A percentile compares a stretch with the other conserved stretches of the same genome.
These are phyloP conservation scores for Zygoascus bituminiphila DNA, from an alignment of 805 yeast species.

Conservation along the genomic window DNA sequence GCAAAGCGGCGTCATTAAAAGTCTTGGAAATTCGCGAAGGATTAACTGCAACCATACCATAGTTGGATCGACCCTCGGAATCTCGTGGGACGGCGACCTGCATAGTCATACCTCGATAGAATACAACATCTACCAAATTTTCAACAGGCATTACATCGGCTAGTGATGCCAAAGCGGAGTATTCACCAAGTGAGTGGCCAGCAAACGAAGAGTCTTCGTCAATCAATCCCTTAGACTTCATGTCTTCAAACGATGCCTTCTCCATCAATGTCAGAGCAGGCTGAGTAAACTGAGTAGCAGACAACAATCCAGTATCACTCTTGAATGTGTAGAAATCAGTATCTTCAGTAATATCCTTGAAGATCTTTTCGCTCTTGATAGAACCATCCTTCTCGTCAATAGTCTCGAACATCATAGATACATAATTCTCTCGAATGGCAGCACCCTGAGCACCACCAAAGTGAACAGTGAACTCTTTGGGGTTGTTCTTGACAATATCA, in stretches of 20 bases:
- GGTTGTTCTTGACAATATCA: conserved; percentile 92
- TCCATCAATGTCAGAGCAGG: conserved; percentile 99
- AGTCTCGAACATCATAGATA: conserved; percentile 96
- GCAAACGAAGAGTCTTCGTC: conserved; percentile 93
- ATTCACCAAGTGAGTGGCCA: conserved; percentile 99
- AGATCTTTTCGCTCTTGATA: conserved; percentile 84
- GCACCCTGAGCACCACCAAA: conserved; percentile 98
- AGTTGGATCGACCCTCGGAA: conserved; percentile 87
- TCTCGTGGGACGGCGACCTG: conserved; percentile 99
- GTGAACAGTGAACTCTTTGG: conserved; percentile 88
- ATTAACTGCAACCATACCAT: conserved; percentile 98
- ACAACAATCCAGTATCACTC: conserved; percentile 88
- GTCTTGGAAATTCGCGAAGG: conserved; percentile 88
- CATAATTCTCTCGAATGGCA: conserved; percentile 87
- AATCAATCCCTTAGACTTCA: conserved; percentile 90
- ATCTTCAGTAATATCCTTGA: conserved; percentile 77
- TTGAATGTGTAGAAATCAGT: conserved; percentile 82
- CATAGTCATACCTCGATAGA: conserved; percentile 99
- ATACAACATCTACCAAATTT: conserved; percentile 92
- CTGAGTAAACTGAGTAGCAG: conserved; percentile 98
- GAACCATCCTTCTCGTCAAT: conserved; percentile 68
- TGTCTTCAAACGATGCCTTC: conserved; percentile 97
- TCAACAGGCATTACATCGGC: conserved; percentile 99
- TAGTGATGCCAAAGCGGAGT: conserved; percentile 92
- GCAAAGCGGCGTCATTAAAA: conserved; percentile 85